phyloP scores from a whole-genome alignment of 2,329 filamentous ascomycete species.

The Colletotrichum sp. region DNA sequence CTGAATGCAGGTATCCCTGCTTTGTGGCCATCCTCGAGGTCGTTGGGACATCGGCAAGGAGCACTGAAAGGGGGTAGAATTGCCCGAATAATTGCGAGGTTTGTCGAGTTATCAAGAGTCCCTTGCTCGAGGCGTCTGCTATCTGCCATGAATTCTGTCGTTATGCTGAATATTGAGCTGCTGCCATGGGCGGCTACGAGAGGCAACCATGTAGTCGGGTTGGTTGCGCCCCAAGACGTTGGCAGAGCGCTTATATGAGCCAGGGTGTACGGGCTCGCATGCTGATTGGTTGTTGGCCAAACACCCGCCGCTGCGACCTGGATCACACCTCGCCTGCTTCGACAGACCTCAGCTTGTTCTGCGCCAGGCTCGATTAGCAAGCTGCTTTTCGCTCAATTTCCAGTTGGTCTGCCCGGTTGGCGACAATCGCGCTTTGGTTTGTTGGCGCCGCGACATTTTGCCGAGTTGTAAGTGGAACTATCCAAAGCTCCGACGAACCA shows the following conservation, averaged over 20 bases:
- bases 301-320: slow-evolving; percentile 18
- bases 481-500: not conserved
- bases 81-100: not conserved
- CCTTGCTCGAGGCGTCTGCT: not conserved
- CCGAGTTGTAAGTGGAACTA: not conserved
- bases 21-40: not conserved
- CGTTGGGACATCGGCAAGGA: not conserved
- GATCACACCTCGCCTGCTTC: slow-evolving; percentile 18
- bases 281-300: slow-evolving; percentile 16
- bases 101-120: not conserved
- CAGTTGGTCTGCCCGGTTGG: not conserved
- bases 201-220: slow-evolving; percentile 7
- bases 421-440: slow-evolving; percentile 8
- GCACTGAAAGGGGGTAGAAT: not conserved
- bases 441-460: slow-evolving; percentile 5
- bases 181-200: slow-evolving; percentile 11
- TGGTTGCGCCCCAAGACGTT: not conserved
- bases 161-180: not conserved
- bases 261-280: not conserved
- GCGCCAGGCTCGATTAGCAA: not conserved
- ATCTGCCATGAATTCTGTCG: not conserved
- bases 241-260: slow-evolving; percentile 14
- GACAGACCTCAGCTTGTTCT: not conserved
- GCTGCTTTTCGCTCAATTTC: not conserved
- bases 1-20: not conserved